Base-by-base conservation (phyloP, 768 basidiomycete genomes). In the Suillus americanus region DNA sequence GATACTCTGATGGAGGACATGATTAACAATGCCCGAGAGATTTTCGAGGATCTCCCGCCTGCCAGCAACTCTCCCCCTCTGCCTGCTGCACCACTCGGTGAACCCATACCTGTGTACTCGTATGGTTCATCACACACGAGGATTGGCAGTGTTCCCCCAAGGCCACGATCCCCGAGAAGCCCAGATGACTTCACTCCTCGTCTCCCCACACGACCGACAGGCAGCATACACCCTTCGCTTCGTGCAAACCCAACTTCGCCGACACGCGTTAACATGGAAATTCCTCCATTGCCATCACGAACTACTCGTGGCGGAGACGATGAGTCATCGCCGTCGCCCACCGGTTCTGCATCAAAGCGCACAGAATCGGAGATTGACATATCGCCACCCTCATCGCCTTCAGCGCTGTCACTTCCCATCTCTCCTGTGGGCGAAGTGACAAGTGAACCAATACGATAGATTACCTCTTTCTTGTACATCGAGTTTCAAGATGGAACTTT, bases 1-100 rank as follows among this genome's bases (percentile, higher is more conserved):
- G 87, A 89, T 65, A 82, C 84, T 0, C 77, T 95, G 18, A 90
- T 95, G 85, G 95, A 95, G 73, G 93, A 95, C 73, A 77, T 97
- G 37, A 94, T 97, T 68, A 83, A 79, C 28, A 82, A 92, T 73
- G 83, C 87, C 0, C 80, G 83, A 63, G 75, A 86, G 18, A 80
- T 97, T 18, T 94, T 92, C 72, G 74, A 75, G 14, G 88, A 90
- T 62, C 85, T 89, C 14, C 73, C 73, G 56, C 70, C 71, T 62
- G 68, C 62, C 38, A 80, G 80, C 33, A 77, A 79, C 63, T 89
- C 90, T 5, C 89, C 90, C 6, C 90, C 91, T 16, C 79, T 92
- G 55, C 89, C 92, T 5, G 88, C 89, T 3, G 88, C 89, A 4
- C 90, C 91, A 23, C 71, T 82, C 16, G 88, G 87, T 25, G 90